Conservation (phyloP, 805 yeast genomes). For the Pichia membranifaciens region DNA sequence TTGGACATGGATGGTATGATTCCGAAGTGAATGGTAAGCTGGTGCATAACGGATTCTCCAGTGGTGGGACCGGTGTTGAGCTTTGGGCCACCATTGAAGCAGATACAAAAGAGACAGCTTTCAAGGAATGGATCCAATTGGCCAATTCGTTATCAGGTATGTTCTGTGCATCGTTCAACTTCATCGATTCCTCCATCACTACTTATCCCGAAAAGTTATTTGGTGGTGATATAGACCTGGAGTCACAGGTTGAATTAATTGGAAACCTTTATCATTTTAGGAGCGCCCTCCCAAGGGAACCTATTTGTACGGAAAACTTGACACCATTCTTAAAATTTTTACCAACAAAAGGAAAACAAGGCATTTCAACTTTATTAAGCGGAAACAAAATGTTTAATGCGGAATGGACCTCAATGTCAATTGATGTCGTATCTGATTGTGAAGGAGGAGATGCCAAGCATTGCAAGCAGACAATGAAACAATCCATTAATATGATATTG, state of each 20-base stretch:
- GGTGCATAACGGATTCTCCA: conserved; percentile 60
- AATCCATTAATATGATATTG: conserved; percentile 64
- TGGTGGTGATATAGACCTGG: conserved; percentile 21
- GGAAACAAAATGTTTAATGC: conserved; percentile 90
- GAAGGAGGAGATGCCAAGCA: conserved; percentile 21
- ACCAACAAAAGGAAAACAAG: conserved; percentile 90
- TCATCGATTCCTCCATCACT: conserved; percentile 74
- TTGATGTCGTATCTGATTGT: conserved; percentile 65
- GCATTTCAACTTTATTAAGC: conserved; percentile 75
- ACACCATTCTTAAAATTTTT: conserved; percentile 87
- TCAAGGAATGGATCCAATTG: conserved; percentile 60
- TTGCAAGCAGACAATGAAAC: conserved; percentile 54
- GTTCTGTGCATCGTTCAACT: conserved; percentile 92
- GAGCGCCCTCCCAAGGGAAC: conserved; percentile 91
- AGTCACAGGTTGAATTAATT: conserved; percentile 24
- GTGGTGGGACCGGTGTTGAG: conserved; percentile 96
- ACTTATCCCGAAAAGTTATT: conserved; percentile 52
- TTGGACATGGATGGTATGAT: conserved; percentile 96
- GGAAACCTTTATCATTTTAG: conserved; percentile 54
- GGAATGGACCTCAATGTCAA: conserved; percentile 89
- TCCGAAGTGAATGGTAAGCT: conserved; percentile 78
- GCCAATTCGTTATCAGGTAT: conserved; percentile 79
- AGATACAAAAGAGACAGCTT: conserved; percentile 45
- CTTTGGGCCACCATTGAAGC: conserved; percentile 84
- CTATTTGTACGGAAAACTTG: conserved; percentile 92